Conservation (phyloP, 2,329 filamentous ascomycete species). For the Colletotrichum ledebouriae region DNA sequence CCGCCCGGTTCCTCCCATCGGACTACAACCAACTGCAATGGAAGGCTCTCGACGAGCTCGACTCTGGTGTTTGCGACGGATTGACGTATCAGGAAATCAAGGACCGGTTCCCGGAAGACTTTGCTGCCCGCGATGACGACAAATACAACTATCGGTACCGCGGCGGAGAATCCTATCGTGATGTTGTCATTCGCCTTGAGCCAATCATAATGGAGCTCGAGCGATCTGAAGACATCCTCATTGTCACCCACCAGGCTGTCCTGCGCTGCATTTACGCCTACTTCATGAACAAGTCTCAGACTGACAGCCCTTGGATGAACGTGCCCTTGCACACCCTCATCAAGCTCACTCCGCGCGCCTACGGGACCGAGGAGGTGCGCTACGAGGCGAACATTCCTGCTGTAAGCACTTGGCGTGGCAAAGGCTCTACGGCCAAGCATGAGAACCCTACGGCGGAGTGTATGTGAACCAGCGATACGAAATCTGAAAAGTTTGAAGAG, state of each 20-base stretch:
- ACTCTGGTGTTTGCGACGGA: conserved; percentile 95
- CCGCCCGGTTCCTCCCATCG: conserved; percentile 82
- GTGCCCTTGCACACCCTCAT: conserved; percentile 96
- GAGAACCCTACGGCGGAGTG: conserved; percentile 68
- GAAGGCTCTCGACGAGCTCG: conserved; percentile 98
- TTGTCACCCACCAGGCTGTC: conserved; percentile 97
- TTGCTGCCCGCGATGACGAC: conserved; percentile 94
- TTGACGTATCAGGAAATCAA: conserved; percentile 97
- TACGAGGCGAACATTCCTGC: conserved; percentile 93
- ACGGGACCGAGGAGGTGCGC: conserved; percentile 90
- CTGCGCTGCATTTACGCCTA: conserved; percentile 98
- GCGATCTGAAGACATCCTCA: conserved; percentile 94
- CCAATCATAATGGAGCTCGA: conserved; percentile 99
- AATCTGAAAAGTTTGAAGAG: neutral
- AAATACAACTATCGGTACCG: conserved; percentile 99
- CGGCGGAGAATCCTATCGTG: conserved; percentile 93
- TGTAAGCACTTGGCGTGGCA: conserved; percentile 95
- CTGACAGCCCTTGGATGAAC: conserved; percentile 97
- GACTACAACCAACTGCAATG: conserved; percentile 96
- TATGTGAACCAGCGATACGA: conserved; percentile 16
- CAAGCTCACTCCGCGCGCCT: conserved; percentile 94
- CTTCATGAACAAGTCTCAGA: conserved; percentile 97
- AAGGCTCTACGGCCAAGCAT: conserved; percentile 92
- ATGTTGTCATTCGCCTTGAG: conserved; percentile 96
- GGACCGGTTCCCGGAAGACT: conserved; percentile 91